A percentile compares a stretch with the other conserved stretches of the same genome.
phyloP scores from a whole-genome alignment of 495 filamentous ascomycete species.

The Penicillium nucicola region DNA sequence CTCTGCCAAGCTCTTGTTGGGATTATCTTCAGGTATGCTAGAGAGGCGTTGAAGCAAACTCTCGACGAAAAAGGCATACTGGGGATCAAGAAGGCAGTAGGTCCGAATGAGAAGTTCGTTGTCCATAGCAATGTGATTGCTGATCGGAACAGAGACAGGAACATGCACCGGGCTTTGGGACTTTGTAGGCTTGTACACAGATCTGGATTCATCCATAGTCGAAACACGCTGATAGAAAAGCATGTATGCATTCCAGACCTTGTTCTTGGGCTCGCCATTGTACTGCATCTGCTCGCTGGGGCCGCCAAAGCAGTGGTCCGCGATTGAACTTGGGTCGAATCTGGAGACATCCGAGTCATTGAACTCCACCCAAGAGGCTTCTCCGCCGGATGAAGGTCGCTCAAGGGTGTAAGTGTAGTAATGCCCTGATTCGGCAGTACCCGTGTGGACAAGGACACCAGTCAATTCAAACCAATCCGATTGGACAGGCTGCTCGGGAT shows the following conservation, averaged over 20 bases:
- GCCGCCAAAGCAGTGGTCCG: slow-evolving; percentile 78
- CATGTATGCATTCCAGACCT: slow-evolving; percentile 91
- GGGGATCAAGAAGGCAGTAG: slow-evolving; percentile 77
- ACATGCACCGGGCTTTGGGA: slow-evolving; percentile 52
- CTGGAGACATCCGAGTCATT: slow-evolving; percentile 79
- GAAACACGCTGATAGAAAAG: slow-evolving; percentile 89
- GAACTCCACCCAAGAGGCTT: slow-evolving; percentile 79
- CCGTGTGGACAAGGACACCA: slow-evolving; percentile 87
- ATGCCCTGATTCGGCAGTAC: slow-evolving; percentile 91
- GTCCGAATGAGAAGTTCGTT: slow-evolving; percentile 71
- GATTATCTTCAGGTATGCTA: slow-evolving; percentile 38
- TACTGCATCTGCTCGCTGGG: slow-evolving; percentile 46
- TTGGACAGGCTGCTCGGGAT: slow-evolving; percentile 48
- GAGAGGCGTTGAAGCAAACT: slow-evolving; percentile 52
- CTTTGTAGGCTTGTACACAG: slow-evolving; percentile 25
- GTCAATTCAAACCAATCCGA: slow-evolving; percentile 86
- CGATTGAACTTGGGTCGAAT: slow-evolving; percentile 73
- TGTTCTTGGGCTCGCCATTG: slow-evolving; percentile 50
- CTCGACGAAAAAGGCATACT: slow-evolving; percentile 65
- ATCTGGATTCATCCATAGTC: slow-evolving; percentile 45
- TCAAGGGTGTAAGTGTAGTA: slow-evolving; percentile 96
- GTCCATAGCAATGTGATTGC: slow-evolving; percentile 61
- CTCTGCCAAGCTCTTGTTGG: slow-evolving; percentile 53
- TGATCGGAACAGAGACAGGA: slow-evolving; percentile 51
- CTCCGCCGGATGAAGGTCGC: slow-evolving; percentile 53